Percentiles rank a stretch among this genome's conserved stretches.
These are phyloP conservation scores for Arachis monticola DNA, from an alignment of 331 rosid genomes.

Conservation along the genomic window DNA sequence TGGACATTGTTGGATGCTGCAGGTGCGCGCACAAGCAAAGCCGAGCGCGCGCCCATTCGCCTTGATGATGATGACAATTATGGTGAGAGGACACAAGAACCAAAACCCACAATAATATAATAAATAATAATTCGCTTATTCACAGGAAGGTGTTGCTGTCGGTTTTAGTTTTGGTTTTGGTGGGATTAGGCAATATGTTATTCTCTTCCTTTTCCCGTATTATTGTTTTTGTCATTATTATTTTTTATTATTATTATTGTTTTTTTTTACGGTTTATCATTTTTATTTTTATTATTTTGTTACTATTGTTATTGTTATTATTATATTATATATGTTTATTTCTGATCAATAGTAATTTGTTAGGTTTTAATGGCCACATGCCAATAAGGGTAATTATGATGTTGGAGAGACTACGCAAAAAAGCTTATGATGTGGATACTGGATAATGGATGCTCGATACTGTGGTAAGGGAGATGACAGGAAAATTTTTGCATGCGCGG, in stretches of 20 bases:
- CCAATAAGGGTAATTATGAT: constrained; percentile 34
- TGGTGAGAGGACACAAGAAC: background rate
- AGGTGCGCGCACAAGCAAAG: constrained; percentile 80
- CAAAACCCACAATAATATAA: constrained; percentile 8
- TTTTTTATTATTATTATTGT: constrained; percentile 4
- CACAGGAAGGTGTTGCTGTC: background rate
- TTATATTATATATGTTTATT: constrained; percentile 4
- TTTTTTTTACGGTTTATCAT: background rate
- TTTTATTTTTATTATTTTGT: background rate
- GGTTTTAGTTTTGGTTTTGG: background rate
- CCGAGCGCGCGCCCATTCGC: constrained; percentile 85
- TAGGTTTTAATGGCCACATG: background rate
- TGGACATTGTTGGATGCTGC: constrained; percentile 20
- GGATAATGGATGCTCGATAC: background rate
- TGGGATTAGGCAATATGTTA: constrained; percentile 24
- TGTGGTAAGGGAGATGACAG: background rate
- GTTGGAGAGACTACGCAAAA: constrained; percentile 28
- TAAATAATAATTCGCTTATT: background rate
- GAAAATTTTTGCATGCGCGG: constrained; percentile 5
- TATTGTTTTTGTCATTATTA: constrained; percentile 4
- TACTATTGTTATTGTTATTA: constrained; percentile 1
- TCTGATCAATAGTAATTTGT: constrained; percentile 13
- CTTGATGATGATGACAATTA: background rate
- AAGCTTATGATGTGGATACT: background rate
- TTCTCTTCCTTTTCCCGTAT: background rate